A percentile compares a stretch with the other conserved stretches of the same genome.
phyloP scores from a whole-genome alignment of 306 rosid genomes.

The Lathyrus sativus region DNA sequence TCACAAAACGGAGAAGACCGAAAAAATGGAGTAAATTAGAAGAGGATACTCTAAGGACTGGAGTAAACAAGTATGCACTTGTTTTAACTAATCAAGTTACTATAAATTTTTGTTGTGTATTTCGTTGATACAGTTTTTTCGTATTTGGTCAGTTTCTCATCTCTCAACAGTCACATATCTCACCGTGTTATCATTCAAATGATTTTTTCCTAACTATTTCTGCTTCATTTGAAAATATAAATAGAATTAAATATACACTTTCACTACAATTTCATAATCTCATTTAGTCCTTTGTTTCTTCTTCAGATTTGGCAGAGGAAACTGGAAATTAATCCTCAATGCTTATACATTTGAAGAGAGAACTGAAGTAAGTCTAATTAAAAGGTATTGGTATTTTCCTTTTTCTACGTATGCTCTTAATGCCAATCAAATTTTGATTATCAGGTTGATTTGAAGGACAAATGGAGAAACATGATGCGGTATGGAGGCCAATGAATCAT shows the following conservation, averaged over 20 bases:
- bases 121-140: background rate
- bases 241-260: background rate
- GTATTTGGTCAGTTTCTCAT: background rate
- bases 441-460: constrained; percentile 71
- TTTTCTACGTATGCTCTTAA: background rate
- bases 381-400: constrained; percentile 1
- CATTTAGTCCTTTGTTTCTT: constrained; percentile 17
- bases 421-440: constrained; percentile 8
- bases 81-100: background rate
- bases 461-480: constrained; percentile 35
- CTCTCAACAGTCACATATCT: background rate
- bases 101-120: background rate
- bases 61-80: constrained; percentile 50
- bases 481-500: background rate
- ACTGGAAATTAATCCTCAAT: constrained; percentile 59
- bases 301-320: constrained; percentile 59
- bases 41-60: constrained; percentile 55
- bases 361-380: constrained; percentile 52
- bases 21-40: constrained; percentile 66
- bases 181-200: background rate
- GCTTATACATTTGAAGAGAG: constrained; percentile 52
- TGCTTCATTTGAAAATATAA: constrained; percentile 1
- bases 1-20: constrained; percentile 49
- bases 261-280: constrained; percentile 20
- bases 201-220: background rate